Base-by-base conservation (phyloP, 257 asterid genomes). In the Solanum boliviense region DNA sequence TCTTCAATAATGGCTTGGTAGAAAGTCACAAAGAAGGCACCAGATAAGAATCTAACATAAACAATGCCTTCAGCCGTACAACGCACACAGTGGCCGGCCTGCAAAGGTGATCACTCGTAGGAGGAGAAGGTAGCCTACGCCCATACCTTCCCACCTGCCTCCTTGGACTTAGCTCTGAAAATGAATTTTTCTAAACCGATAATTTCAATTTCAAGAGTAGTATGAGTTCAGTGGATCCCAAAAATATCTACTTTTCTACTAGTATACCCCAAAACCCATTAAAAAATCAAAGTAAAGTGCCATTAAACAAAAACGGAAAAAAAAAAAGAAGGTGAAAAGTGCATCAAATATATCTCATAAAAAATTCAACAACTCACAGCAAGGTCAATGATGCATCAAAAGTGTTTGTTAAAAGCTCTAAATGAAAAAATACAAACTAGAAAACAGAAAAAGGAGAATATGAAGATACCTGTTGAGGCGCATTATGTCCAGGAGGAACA, bases 381-480 rank as follows among this genome's bases (percentile, higher is more conserved):
- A 82, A 82, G 44, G 44, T 82, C 44, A 9, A 48, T 29, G 36
- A 82, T 29, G 86, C 31, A 81, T 27, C 85, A 29, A 46, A 46
- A 4, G 13, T 41, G 85, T 81, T 78, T 36, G 85, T 46, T 48
- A 29, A 81, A 81, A 81, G 41, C 7, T 48, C 70, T 46, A 48
- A 82, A 16, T 31, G 29, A 13, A 78, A 1, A 81, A 81, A 46
- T 8, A 46, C 11, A 81, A 4, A 46, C 20, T 3, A 15, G 13
- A 81, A 48, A 81, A 48, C 5, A 8, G 27, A 46, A 46, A 82
- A 46, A 6, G 18, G 29, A 8, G 11, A 82, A 20, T 82, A 0
- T 29, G n/a, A 82, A 31, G 4, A 56, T 13, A 97, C 98, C 98
- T 95, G 99, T 90, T 95, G 98, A 78, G 99, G 99, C 68, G 98